A percentile compares a stretch with the other conserved stretches of the same genome.
These are phyloP conservation scores for Haplosporangium sp. DNA, from an alignment of 371 early-diverging fungal genomes.

Conservation along the genomic window DNA sequence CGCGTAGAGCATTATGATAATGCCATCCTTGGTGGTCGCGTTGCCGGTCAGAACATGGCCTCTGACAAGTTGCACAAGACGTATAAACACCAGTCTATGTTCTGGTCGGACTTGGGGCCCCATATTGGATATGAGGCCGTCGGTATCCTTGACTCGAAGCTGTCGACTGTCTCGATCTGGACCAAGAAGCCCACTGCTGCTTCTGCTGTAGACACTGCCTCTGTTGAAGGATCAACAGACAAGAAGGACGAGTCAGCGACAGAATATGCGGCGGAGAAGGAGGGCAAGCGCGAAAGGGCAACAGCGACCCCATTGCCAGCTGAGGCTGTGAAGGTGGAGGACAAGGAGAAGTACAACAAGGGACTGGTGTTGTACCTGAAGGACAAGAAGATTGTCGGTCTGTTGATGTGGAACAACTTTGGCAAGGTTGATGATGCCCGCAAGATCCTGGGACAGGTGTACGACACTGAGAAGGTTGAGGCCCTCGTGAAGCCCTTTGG, in stretches of 20 bases:
- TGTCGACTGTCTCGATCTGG: constrained; percentile 80
- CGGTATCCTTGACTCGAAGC: constrained; percentile 73
- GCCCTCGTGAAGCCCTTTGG: constrained; percentile 57
- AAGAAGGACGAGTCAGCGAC: constrained; percentile 49
- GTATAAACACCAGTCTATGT: constrained; percentile 82
- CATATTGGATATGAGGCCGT: constrained; percentile 82
- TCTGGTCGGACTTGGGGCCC: constrained; percentile 84
- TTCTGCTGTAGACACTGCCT: constrained; percentile 32
- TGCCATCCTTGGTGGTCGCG: constrained; percentile 76
- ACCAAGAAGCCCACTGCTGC: constrained; percentile 69
- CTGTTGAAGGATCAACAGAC: background rate
- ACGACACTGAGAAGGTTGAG: constrained; percentile 53
- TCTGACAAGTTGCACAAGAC: constrained; percentile 65
- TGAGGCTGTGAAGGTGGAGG: constrained; percentile 55
- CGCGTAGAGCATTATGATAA: constrained; percentile 84
- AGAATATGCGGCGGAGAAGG: constrained; percentile 45
- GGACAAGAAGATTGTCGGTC: constrained; percentile 73
- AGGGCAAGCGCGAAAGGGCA: constrained; percentile 34
- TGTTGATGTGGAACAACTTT: constrained; percentile 77
- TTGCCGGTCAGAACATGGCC: constrained; percentile 81
- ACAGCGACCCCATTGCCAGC: constrained; percentile 49
- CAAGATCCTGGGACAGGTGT: constrained; percentile 63
- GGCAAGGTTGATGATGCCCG: constrained; percentile 80
- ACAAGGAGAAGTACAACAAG: constrained; percentile 67
- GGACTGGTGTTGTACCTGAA: constrained; percentile 80